phyloP scores from a whole-genome alignment of 495 filamentous ascomycete species.

The Podospora comata region DNA sequence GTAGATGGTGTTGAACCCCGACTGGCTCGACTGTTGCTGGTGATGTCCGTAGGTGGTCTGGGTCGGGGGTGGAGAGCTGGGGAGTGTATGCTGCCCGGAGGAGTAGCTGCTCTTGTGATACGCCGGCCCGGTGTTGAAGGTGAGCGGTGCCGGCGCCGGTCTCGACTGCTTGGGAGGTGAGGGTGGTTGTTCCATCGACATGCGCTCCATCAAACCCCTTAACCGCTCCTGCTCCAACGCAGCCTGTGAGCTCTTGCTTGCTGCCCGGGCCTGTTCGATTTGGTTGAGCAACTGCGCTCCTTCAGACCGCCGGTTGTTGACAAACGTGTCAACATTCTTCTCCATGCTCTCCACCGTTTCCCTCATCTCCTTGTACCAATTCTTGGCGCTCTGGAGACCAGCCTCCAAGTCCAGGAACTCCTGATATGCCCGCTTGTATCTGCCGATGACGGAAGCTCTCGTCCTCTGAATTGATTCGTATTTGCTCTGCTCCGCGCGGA shows the following conservation, averaged over 20 bases:
- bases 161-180: constrained; percentile 43
- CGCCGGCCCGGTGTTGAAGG: constrained; percentile 37
- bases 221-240: constrained; percentile 83
- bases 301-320: constrained; percentile 88
- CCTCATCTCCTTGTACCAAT: constrained; percentile 93
- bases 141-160: constrained; percentile 47
- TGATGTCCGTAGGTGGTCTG: constrained; percentile 43
- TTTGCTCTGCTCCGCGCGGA: constrained; percentile 88
- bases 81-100: constrained; percentile 24
- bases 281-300: constrained; percentile 82
- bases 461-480: constrained; percentile 87
- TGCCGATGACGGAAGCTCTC: constrained; percentile 72
- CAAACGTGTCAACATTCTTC: constrained; percentile 95
- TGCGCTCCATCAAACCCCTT: constrained; percentile 88
- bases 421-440: constrained; percentile 89
- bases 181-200: constrained; percentile 67
- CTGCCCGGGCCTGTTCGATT: constrained; percentile 76
- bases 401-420: constrained; percentile 88
- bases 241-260: constrained; percentile 67
- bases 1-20: constrained; percentile 31
- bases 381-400: constrained; percentile 78
- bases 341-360: constrained; percentile 92
- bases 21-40: constrained; percentile 18
- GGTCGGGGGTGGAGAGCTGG: constrained; percentile 48
- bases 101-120: constrained; percentile 45